Evolutionary conservation across 495 filamentous ascomycete species (phyloP).

Genomic region (Aspergillus asperescens): DNA sequence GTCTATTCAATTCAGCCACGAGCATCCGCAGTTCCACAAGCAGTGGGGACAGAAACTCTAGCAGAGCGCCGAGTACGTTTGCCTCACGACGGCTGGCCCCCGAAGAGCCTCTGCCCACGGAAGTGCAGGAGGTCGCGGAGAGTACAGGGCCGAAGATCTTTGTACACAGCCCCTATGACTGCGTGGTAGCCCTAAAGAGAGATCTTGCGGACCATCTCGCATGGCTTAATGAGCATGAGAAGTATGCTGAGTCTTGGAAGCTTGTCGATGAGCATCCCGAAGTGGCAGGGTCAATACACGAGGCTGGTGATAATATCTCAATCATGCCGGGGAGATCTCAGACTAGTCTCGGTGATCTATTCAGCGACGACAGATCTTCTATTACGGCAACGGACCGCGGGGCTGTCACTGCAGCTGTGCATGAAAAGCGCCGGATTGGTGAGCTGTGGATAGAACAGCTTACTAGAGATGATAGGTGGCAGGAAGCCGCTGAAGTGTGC

Average conservation of each 20-base stretch:
- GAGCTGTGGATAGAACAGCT: slow-evolving; percentile 90
- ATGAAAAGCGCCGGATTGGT: slow-evolving; percentile 87
- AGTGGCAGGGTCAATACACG: slow-evolving; percentile 31
- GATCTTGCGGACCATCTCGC: slow-evolving; percentile 77
- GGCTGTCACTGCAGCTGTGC: slow-evolving; percentile 60
- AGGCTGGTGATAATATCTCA: slow-evolving; percentile 51
- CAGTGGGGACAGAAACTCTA: slow-evolving; percentile 48
- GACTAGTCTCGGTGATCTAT: slow-evolving; percentile 67
- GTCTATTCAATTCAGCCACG: slow-evolving; percentile 79
- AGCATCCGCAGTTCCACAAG: slow-evolving; percentile 74
- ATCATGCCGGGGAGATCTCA: slow-evolving; percentile 48
- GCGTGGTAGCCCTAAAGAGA: slow-evolving; percentile 77
- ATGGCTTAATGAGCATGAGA: slow-evolving; percentile 75
- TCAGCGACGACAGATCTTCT: slow-evolving; percentile 66
- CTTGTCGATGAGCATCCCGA: slow-evolving; percentile 76
- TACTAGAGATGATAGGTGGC: slow-evolving; percentile 67
- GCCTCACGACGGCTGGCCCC: slow-evolving; percentile 30
- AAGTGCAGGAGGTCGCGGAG: slow-evolving; percentile 40
- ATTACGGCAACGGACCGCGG: slow-evolving; percentile 41
- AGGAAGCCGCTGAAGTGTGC: slow-evolving; percentile 67
- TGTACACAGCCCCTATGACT: slow-evolving; percentile 94
- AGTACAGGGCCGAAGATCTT: slow-evolving; percentile 85
- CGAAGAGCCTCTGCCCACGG: slow-evolving; percentile 33
- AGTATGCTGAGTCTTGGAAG: slow-evolving; percentile 82
- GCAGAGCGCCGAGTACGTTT: slow-evolving; percentile 39